Base-by-base conservation (phyloP, 2,329 filamentous ascomycete genomes). In the Trichophyton equinum region DNA sequence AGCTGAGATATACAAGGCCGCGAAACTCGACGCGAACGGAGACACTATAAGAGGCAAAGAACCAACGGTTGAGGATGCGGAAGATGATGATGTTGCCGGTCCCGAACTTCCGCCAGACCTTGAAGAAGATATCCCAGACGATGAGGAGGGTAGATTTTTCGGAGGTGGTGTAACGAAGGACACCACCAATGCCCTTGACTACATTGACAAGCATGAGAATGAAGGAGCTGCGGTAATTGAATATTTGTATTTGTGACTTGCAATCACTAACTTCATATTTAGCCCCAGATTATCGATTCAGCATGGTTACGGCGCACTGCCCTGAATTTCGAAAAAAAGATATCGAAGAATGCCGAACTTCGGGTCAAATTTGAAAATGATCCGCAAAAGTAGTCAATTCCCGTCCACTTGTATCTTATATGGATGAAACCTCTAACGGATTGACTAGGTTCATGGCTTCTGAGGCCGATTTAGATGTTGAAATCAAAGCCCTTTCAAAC, bases 121-220 rank as follows among this genome's bases (percentile, higher is more conserved):
- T 27, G 80, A 79, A 59, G 82, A 82, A 56, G 80, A 83, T 56
- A 77, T 81, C 74, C 77, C 72, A 7, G 88, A 92, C 66, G 91
- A 96, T 67, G 90, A 96, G 59, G 94, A 95, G 65, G 94, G 92
- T 0, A 86, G 94, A 9, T 99, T 99, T 78, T 99, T 96, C 68
- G 94, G 92, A 49, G 89, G 91, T 60, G 94, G 94, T 38, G 87
- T 99, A 67, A 89, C 87, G 27, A 81, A 85, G 62, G 82, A 89
- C 66, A 90, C 95, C 65, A 86, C 85, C 1, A 83, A 91, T 67
- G 89, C 94, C 20, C 81, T 99, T 69, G 88, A 97, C 74, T 97
- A 87, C 70, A 84, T 99, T 64, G 90, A 96, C 64, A 78, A 82
- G 61, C 80, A 83, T 65, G 84, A 86, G 59, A 77, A 77, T 57